A percentile compares a stretch with the other conserved stretches of the same genome.
These are phyloP conservation scores for Kwoniella mangroviensis DNA, from an alignment of 768 basidiomycete genomes.

Conservation along the genomic window DNA sequence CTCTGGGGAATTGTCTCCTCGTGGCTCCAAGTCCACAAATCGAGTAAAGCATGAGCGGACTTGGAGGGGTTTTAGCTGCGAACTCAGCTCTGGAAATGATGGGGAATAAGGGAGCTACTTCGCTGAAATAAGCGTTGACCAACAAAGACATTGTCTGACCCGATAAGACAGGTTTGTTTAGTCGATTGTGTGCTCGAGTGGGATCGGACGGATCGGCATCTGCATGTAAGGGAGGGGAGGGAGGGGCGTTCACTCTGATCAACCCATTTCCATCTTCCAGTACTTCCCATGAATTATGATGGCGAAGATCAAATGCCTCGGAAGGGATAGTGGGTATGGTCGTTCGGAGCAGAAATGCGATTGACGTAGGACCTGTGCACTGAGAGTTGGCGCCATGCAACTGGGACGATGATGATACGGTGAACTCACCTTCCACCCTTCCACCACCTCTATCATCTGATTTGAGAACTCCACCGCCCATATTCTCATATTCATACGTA, in stretches of 20 bases:
- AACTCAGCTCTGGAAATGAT: conserved; percentile 89
- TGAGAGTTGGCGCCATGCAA: too few relatives aligned
- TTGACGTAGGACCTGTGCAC: conserved; percentile 78
- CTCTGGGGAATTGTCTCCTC: conserved; percentile 79
- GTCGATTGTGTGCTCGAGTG: conserved; percentile 32
- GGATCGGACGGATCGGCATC: conserved; percentile 39
- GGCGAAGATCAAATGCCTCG: conserved; percentile 82
- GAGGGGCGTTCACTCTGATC: conserved; percentile 62
- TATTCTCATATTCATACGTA: conserved; percentile 4
- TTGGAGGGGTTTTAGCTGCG: conserved; percentile 73
- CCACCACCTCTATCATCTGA: conserved; percentile 10
- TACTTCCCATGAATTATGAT: conserved; percentile 87
- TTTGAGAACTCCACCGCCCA: neutral
- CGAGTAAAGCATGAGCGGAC: conserved; percentile 80
- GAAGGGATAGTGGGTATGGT: conserved; percentile 85
- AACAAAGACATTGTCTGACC: conserved; percentile 62
- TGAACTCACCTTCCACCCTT: conserved; percentile 50
- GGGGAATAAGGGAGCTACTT: conserved; percentile 80
- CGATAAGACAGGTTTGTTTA: conserved; percentile 48
- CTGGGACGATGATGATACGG: too few relatives aligned
- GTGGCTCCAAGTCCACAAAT: conserved; percentile 88
- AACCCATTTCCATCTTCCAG: conserved; percentile 82
- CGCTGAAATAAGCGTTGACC: conserved; percentile 91
- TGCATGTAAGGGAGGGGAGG: conserved; percentile 25
- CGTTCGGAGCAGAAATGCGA: conserved; percentile 86